Conservation (phyloP, 2,329 filamentous ascomycete genomes). For the Torrubiella hemipterigena region DNA sequence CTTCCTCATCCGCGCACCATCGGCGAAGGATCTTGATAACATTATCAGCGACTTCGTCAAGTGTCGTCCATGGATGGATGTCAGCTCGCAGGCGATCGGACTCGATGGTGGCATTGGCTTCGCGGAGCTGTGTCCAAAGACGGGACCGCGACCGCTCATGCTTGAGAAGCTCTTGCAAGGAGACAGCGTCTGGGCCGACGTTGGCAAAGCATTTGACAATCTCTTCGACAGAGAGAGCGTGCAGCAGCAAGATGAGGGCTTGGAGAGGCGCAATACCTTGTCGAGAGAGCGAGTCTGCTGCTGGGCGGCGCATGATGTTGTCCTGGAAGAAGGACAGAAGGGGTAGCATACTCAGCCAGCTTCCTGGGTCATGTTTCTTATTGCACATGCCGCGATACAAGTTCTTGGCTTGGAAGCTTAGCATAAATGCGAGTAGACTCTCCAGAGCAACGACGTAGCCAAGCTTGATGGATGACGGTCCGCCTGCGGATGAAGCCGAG, state of each 20-base stretch:
- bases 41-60: constrained; percentile 29
- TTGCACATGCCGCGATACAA: constrained; percentile 30
- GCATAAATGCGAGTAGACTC: constrained; percentile 39
- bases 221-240: constrained; percentile 32
- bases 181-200: too few species aligned
- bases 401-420: constrained; percentile 38
- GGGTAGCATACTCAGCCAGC: constrained; percentile 33
- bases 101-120: constrained; percentile 17
- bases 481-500: constrained; percentile 10
- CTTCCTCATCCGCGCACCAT: constrained; percentile 31
- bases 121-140: constrained; percentile 17
- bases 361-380: constrained; percentile 25
- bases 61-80: constrained; percentile 27
- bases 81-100: constrained; percentile 16
- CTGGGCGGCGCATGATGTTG: constrained; percentile 24
- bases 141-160: constrained; percentile 15
- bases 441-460: constrained; percentile 32
- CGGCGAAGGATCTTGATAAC: constrained; percentile 26
- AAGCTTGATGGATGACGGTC: constrained; percentile 20
- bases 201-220: constrained; percentile 26
- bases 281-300: constrained; percentile 15
- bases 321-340: constrained; percentile 27
- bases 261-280: constrained; percentile 25
- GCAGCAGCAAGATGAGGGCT: constrained; percentile 29
- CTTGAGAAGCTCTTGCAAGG: constrained; percentile 13